These are phyloP conservation scores for Candida frijolesensis DNA, from an alignment of 1,139 yeast species.

Conservation along the genomic window DNA sequence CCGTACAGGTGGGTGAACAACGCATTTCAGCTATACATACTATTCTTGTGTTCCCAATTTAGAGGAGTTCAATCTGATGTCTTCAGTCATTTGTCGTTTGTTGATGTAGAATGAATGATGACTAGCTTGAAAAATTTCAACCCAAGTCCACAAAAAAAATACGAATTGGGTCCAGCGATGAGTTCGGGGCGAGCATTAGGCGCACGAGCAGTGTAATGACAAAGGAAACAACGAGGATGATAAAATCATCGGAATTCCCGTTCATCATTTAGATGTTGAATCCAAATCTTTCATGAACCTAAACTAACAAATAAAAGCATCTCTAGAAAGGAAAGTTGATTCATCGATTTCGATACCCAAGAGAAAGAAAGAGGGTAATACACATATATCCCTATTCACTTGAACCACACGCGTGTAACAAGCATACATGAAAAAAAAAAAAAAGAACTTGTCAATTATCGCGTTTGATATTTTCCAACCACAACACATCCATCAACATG, in stretches of 20 bases:
- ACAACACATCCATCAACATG: background rate
- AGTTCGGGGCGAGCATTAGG: background rate
- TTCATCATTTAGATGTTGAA: too few relatives aligned
- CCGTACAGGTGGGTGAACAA: background rate
- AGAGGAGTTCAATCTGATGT: constrained; percentile 64
- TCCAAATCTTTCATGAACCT: too few relatives aligned
- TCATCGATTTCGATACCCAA: too few relatives aligned
- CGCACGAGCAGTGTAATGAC: too few relatives aligned
- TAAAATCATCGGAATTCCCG: too few relatives aligned
- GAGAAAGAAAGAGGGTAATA: too few relatives aligned
- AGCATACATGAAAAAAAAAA: background rate
- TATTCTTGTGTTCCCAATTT: constrained; percentile 78
- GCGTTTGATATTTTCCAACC: background rate
- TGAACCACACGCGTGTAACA: background rate
- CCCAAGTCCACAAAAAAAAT: background rate
- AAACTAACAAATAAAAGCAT: too few relatives aligned
- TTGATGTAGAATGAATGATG: background rate
- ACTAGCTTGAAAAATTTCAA: background rate
- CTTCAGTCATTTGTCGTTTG: constrained; percentile 38
- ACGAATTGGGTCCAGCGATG: background rate
- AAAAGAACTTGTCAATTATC: background rate
- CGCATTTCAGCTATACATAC: constrained; percentile 36
- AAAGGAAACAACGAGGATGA: too few relatives aligned
- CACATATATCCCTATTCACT: too few relatives aligned
- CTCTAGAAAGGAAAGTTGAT: too few relatives aligned